Evolutionary conservation across 2,329 filamentous ascomycete species (phyloP).

Genomic region (Chrysosphaeria jannelii): DNA sequence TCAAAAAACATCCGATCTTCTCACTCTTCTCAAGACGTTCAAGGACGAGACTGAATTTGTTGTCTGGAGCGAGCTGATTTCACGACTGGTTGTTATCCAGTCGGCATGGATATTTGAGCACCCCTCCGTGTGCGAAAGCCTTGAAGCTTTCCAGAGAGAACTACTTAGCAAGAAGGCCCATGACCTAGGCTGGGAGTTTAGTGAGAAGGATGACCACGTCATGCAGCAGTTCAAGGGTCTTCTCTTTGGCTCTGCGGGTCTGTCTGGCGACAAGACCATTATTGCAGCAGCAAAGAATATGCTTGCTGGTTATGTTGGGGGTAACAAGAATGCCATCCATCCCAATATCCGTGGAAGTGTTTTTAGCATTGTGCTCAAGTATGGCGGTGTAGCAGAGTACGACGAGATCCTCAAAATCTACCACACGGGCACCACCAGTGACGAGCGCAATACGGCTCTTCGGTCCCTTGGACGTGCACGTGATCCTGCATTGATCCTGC

Average conservation of each 20-base stretch:
- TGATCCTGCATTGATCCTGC: constrained; percentile 50
- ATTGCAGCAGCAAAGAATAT: constrained; percentile 63
- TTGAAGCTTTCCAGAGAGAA: constrained; percentile 58
- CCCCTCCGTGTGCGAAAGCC: constrained; percentile 34
- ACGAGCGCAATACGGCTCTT: constrained; percentile 78
- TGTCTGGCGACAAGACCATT: constrained; percentile 49
- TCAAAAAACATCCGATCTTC: constrained; percentile 69
- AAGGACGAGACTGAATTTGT: constrained; percentile 67
- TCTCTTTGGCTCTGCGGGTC: constrained; percentile 59
- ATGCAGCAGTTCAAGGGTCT: constrained; percentile 85
- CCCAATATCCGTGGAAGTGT: constrained; percentile 74
- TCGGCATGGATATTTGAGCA: constrained; percentile 77
- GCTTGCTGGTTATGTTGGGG: constrained; percentile 58
- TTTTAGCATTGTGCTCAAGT: constrained; percentile 55
- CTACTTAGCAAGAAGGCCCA: constrained; percentile 57
- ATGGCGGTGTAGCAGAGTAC: constrained; percentile 71
- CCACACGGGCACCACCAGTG: constrained; percentile 41
- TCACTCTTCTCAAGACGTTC: constrained; percentile 65
- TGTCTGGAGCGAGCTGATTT: constrained; percentile 79
- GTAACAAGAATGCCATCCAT: constrained; percentile 58
- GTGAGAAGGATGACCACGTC: constrained; percentile 58
- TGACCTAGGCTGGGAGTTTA: constrained; percentile 67
- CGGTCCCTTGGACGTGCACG: constrained; percentile 55
- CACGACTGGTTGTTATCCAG: constrained; percentile 49
- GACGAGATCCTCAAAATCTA: constrained; percentile 48